phyloP scores from a whole-genome alignment of 2,329 filamentous ascomycete genomes.

The Colletotrichum sp. region DNA sequence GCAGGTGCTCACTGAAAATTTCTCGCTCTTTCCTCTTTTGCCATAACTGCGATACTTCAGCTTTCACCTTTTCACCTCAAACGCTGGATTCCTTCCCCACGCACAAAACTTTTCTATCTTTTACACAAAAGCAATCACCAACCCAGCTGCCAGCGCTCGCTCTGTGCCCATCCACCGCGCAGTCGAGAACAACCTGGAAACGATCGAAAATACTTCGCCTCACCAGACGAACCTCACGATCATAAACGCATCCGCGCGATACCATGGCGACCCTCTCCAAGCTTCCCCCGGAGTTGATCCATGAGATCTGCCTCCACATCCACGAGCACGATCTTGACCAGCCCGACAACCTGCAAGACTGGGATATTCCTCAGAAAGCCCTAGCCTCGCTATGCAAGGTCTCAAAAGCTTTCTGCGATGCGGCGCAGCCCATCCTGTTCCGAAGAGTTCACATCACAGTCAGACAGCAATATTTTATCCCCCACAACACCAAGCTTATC shows the following conservation, averaged over 20 bases:
- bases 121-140: background rate
- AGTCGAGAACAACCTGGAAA: background rate
- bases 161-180: background rate
- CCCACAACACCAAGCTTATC: no score
- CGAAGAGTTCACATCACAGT: background rate
- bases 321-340: background rate
- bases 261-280: background rate
- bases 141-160: background rate
- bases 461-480: no score
- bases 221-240: background rate
- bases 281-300: background rate
- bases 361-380: rapidly evolving
- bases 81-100: background rate
- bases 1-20: background rate
- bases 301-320: background rate
- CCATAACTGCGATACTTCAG: background rate
- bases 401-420: background rate
- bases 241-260: background rate
- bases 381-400: background rate
- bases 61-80: background rate
- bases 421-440: background rate
- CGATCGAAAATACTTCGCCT: background rate
- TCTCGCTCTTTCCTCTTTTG: background rate
- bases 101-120: background rate
- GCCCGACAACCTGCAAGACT: background rate